Evolutionary conservation across 164 flowering plant genomes (phyloP).

Genomic region (Macadamia integrifolia): DNA sequence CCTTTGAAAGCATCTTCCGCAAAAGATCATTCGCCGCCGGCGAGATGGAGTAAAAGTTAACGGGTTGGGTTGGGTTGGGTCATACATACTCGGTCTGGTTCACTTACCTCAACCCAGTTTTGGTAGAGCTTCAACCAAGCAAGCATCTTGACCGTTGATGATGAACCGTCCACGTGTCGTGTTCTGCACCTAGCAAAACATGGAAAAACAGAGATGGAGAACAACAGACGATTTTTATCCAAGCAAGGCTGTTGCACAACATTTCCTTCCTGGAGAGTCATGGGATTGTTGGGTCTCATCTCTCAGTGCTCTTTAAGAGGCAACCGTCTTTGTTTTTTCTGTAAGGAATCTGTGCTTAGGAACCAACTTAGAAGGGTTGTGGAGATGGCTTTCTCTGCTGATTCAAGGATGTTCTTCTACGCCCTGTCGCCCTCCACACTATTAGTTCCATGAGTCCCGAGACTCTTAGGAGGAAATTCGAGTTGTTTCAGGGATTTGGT

Average conservation of each 20-base stretch:
- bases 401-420: constrained; percentile 41
- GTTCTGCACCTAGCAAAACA: too few species aligned
- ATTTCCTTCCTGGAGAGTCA: constrained; percentile 25
- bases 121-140: too few species aligned
- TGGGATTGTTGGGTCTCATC: constrained; percentile 44
- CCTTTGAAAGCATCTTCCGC: too few species aligned
- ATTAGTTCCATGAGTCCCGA: constrained; percentile 22
- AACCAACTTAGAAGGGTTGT: constrained; percentile 19
- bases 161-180: too few species aligned
- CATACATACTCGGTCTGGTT: too few species aligned
- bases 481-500: constrained; percentile 27
- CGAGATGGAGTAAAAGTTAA: too few species aligned
- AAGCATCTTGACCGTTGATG: too few species aligned
- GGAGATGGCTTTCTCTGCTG: constrained; percentile 28
- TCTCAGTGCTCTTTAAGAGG: constrained; percentile 31
- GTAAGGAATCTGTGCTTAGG: constrained; percentile 14
- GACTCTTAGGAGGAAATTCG: constrained; percentile 29
- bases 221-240: too few species aligned
- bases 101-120: too few species aligned
- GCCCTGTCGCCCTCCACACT: constrained; percentile 17
- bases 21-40: too few species aligned
- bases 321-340: constrained; percentile 28
- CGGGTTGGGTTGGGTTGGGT: too few species aligned
- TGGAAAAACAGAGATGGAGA: too few species aligned
- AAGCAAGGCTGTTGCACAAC: constrained; percentile 23